Conservation (phyloP, 768 basidiomycete genomes). For the Trametes punicea region DNA sequence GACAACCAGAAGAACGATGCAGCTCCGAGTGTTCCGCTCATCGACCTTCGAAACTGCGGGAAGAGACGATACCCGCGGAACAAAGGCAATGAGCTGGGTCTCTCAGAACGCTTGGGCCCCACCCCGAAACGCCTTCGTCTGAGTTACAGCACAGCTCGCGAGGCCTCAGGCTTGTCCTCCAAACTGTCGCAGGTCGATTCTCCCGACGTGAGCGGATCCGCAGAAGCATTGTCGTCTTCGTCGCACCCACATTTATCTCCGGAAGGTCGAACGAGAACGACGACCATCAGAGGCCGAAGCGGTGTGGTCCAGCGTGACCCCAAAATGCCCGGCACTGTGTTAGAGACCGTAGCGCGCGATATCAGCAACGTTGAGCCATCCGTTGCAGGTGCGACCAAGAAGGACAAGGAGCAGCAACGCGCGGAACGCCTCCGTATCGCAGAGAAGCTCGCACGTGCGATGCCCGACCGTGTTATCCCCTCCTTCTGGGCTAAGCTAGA, state of each 20-base stretch:
- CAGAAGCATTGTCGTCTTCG: too few species aligned
- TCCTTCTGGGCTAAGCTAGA: conserved; percentile 46
- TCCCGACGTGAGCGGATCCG: not conserved
- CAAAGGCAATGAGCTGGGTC: not conserved
- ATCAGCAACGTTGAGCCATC: not conserved
- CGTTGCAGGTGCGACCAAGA: conserved; percentile 7
- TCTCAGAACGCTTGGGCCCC: not conserved
- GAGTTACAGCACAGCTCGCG: not conserved
- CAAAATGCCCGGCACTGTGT: not conserved
- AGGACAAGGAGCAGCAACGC: not conserved
- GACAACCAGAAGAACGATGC: not conserved
- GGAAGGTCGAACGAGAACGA: too few species aligned
- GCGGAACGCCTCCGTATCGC: conserved; percentile 28
- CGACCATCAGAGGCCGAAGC: too few species aligned
- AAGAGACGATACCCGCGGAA: not conserved
- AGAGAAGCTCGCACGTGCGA: conserved; percentile 41
- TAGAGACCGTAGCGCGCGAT: not conserved
- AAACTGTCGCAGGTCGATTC: not conserved
- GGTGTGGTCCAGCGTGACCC: not conserved
- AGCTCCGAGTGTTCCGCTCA: not conserved
- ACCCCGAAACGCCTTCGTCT: conserved; percentile 2
- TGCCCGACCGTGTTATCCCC: conserved; percentile 53
- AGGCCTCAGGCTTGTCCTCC: not conserved
- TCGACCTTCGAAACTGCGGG: not conserved
- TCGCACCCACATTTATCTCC: too few species aligned